Evolutionary conservation across 768 basidiomycete genomes (phyloP).

Genomic region (Collybiopsis luxurians): DNA sequence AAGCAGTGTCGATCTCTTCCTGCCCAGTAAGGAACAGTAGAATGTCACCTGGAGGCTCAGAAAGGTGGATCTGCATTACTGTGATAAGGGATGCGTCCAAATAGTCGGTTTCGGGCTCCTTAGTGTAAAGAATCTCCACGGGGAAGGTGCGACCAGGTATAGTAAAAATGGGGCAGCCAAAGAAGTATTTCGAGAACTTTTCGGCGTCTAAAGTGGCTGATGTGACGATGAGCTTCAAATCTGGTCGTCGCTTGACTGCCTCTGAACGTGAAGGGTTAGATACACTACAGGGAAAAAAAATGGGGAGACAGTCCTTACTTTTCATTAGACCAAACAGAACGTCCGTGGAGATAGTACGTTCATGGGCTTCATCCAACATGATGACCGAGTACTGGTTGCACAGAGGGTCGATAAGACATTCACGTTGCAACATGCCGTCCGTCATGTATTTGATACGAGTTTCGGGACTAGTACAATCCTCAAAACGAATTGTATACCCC

Average conservation of each 20-base stretch:
- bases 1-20: conserved; percentile 97
- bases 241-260: conserved; percentile 90
- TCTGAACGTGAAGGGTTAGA: conserved; percentile 48
- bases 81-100: conserved; percentile 98
- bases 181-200: conserved; percentile 99
- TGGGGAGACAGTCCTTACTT: conserved; percentile 42
- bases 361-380: conserved; percentile 99
- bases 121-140: conserved; percentile 97
- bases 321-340: conserved; percentile 95
- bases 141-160: conserved; percentile 99
- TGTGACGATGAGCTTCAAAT: conserved; percentile 96
- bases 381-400: conserved; percentile 91
- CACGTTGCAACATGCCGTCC: conserved; percentile 98
- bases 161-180: conserved; percentile 97
- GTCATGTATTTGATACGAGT: conserved; percentile 99
- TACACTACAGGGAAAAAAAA: not conserved
- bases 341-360: conserved; percentile 97
- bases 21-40: conserved; percentile 97
- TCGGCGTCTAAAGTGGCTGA: conserved; percentile 99
- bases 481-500: conserved; percentile 98
- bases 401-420: conserved; percentile 94
- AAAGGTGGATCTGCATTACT: conserved; percentile 98
- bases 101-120: conserved; percentile 97
- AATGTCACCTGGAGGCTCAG: conserved; percentile 95
- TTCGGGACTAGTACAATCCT: conserved; percentile 98